These are phyloP conservation scores for Coemansia biformis DNA, from an alignment of 192 early-diverging fungal genomes.

Conservation along the genomic window DNA sequence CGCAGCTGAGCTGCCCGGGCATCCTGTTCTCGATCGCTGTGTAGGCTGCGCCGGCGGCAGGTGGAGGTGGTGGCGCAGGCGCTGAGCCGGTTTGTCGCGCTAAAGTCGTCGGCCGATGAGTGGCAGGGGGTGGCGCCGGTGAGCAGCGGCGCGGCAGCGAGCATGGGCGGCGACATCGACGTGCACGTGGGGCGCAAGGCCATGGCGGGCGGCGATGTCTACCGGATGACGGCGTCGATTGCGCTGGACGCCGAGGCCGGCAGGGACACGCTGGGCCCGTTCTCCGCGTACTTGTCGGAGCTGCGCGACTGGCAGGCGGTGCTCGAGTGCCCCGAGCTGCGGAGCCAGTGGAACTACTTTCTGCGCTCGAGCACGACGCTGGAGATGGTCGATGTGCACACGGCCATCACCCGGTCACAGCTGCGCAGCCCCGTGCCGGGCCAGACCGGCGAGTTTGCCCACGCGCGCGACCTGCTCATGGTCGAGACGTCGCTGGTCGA, in stretches of 20 bases:
- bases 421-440: constrained; percentile 40
- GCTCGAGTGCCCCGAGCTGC: constrained; percentile 44
- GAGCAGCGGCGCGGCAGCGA: constrained; percentile 3
- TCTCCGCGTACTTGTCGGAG: constrained; percentile 37
- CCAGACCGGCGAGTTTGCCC: constrained; percentile 28
- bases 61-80: constrained; percentile 39
- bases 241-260: constrained; percentile 27
- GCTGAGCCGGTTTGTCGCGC: constrained; percentile 37
- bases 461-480: constrained; percentile 38
- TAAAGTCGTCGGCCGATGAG: constrained; percentile 38
- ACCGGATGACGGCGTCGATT: constrained; percentile 44
- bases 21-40: too few species aligned
- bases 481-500: constrained; percentile 51
- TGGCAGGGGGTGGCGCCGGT: constrained; percentile 26
- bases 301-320: constrained; percentile 51
- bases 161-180: constrained; percentile 30
- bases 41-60: constrained; percentile 44
- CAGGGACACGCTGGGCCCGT: constrained; percentile 37
- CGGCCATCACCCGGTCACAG: constrained; percentile 30
- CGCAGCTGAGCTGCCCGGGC: too few species aligned
- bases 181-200: constrained; percentile 27
- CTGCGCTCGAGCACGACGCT: constrained; percentile 22
- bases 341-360: constrained; percentile 48
- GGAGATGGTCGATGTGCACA: constrained; percentile 46
- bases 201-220: constrained; percentile 9